Percentiles rank a stretch among this genome's conserved stretches.
phyloP scores from a whole-genome alignment of 257 asterid species.

The Ajuga chamaepitys region DNA sequence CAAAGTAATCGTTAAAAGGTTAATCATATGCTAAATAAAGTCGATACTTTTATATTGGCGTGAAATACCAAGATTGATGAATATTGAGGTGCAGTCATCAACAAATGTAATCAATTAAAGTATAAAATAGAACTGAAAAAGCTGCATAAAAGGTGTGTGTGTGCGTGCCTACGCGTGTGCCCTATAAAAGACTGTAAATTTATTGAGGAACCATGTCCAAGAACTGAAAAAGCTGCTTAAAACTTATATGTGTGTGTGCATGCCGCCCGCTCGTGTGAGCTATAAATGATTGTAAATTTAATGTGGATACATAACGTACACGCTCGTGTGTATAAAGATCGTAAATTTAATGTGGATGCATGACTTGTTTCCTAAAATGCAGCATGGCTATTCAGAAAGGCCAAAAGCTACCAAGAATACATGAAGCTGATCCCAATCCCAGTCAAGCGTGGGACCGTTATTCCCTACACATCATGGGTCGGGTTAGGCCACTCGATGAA shows the following conservation, averaged over 20 bases:
- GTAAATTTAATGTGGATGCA: background rate
- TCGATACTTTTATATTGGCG: background rate
- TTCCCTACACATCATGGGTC: conserved; percentile 64
- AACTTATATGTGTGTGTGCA: too few species aligned
- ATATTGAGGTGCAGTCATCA: background rate
- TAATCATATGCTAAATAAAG: background rate
- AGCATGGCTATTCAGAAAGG: conserved; percentile 46
- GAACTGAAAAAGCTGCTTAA: too few species aligned
- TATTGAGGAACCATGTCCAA: too few species aligned
- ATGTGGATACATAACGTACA: too few species aligned
- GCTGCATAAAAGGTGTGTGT: background rate
- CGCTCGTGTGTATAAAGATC: too few species aligned
- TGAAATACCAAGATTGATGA: background rate
- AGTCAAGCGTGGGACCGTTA: conserved; percentile 29
- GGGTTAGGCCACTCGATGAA: conserved; percentile 63
- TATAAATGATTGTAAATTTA: too few species aligned
- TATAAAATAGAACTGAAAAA: background rate
- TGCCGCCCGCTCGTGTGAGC: too few species aligned
- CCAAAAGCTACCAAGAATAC: conserved; percentile 33
- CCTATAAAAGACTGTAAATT: too few species aligned
- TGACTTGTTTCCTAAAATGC: conserved; percentile 9
- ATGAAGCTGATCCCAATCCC: conserved; percentile 56
- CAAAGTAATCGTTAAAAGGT: background rate
- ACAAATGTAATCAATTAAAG: background rate
- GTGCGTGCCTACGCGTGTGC: too few species aligned